Base-by-base conservation (phyloP, 257 asterid species). In the Ocimum tenuiflorum region DNA sequence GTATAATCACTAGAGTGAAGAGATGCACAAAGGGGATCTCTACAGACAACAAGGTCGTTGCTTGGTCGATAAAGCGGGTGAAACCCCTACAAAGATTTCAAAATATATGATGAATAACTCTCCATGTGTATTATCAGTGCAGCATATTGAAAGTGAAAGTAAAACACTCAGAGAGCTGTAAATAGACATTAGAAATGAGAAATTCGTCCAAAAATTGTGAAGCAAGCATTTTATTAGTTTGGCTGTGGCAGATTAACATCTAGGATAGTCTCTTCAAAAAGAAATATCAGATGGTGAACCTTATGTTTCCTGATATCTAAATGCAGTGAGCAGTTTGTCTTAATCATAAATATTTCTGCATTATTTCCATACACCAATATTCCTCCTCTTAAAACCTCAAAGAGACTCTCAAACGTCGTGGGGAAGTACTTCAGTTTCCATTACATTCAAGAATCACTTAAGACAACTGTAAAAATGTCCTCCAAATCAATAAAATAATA, bases 51-150 rank as follows among this genome's bases (percentile, higher is more conserved):
- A 6, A 94, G 90, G 52, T 94, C 95, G 46, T 90, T 90, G 82
- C 87, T 94, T 1, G 97, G 99, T 38, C 91, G 80, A 75, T 94
- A 94, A 29, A 77, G 88, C 2, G 99, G 97, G 72, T 94, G 97
- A 77, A 91, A 90, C 20, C 94, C 92, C 99, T 92, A 60, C 52
- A 73, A 63, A 33, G 18, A 43, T 19, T 45, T 19, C 23, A 46
- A 49, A n/a, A n/a, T n/a, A 29, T 8, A 48, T 8, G 29, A 27
- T 27, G 13, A 67, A 33, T 13, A 75, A 48, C 19, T 23, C 27
- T 10, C 65, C 42, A 31, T 12, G 50, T 8, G 46, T 14, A 29
- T 4, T 17, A 3, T 14, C 2, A n/a, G 52, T 14, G 31, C 31
- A 27, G 31, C 31, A 27, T 27, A 27, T 19, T 23, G n/a, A n/a